Percentiles rank a stretch among this genome's conserved stretches.
phyloP scores from a whole-genome alignment of 202 grass and related monocot genomes.

The Carex arenaria region DNA sequence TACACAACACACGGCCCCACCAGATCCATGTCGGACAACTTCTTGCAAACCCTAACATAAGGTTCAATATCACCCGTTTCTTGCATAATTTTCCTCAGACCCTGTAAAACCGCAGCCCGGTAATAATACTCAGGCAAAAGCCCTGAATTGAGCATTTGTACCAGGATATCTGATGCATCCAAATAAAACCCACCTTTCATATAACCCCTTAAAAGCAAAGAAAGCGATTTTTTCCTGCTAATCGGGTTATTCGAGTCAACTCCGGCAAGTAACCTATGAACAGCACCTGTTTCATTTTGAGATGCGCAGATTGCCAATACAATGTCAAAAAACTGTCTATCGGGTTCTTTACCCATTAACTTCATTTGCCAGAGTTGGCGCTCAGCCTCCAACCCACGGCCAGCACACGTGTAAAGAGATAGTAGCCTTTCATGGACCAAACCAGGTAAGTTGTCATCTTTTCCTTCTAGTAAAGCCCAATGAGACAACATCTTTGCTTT shows the following conservation, averaged over 20 bases:
- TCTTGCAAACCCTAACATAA: conserved; percentile 75
- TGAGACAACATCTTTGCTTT: conserved; percentile 75
- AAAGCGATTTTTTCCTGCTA: conserved; percentile 76
- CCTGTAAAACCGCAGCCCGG: conserved; percentile 73
- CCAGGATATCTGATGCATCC: conserved; percentile 67
- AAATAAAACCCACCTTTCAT: conserved; percentile 83
- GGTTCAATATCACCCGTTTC: conserved; percentile 68
- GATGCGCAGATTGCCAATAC: conserved; percentile 92
- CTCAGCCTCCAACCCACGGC: conserved; percentile 79
- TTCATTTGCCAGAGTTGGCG: conserved; percentile 86
- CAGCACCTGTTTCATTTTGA: conserved; percentile 70
- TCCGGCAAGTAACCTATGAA: conserved; percentile 64
- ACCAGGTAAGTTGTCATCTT: conserved; percentile 46
- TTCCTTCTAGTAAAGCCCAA: conserved; percentile 69
- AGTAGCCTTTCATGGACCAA: conserved; percentile 82
- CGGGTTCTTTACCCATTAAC: conserved; percentile 75
- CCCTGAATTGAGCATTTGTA: conserved; percentile 76
- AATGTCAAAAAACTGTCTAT: conserved; percentile 83
- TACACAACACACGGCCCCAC: conserved; percentile 73
- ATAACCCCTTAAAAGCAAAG: conserved; percentile 87
- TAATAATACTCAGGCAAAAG: conserved; percentile 78
- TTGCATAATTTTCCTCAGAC: conserved; percentile 65
- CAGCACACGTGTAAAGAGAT: conserved; percentile 75
- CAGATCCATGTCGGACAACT: conserved; percentile 59
- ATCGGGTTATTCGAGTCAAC: conserved; percentile 51